Base-by-base conservation (phyloP, 1,139 yeast genomes). In the Blastobotrys serpentis region DNA sequence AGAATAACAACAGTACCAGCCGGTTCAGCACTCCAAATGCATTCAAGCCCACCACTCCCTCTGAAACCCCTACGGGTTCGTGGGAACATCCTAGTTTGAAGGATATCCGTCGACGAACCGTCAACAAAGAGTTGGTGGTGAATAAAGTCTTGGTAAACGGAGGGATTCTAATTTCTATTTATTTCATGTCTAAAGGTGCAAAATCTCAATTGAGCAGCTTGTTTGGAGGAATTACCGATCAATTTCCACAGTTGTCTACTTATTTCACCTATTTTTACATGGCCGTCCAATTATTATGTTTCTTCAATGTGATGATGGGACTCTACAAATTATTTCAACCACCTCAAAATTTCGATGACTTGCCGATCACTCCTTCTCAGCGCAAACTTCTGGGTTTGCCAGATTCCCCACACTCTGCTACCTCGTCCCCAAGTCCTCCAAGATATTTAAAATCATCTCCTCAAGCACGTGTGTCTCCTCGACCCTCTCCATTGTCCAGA, bases 321-420 rank as follows among this genome's bases (percentile, higher is more conserved):
- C 40, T 67, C 3, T 64, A 66, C 53, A 64, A 63, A 38, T 59
- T 75, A n/a, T 46, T 70, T 10, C 56, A 62, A 43, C 68, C 72
- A 2, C 61, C 57, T 33, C 72, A 70, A 45, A 65, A 64, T 26
- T 63, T 69, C 33, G 68, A 66, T n/a, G 77, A 74, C 54, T 52
- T 74, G 39, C 65, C 72, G 11, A 50, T 76, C 41, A 70, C 72
- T 3, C 66, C 69, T 2, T 63, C 67, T 11, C 80, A 76, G 56
- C 66, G 72, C 47, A 59, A 64, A 42, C 63, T 76, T 16, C 57
- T 76, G 44, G 79, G 79, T 0, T 58, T 76, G 17, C 69, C 70
- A 2, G 57, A 56, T 7, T 52, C 65, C 4, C 59, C 65, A 18
- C 50, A 47, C 19, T 48, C 52, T 10, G 52, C 54, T 19, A 45